Percentiles rank a stretch among this genome's conserved stretches.
These are phyloP conservation scores for Hypoxylon cercidicola DNA, from an alignment of 495 filamentous ascomycete species.

Conservation along the genomic window DNA sequence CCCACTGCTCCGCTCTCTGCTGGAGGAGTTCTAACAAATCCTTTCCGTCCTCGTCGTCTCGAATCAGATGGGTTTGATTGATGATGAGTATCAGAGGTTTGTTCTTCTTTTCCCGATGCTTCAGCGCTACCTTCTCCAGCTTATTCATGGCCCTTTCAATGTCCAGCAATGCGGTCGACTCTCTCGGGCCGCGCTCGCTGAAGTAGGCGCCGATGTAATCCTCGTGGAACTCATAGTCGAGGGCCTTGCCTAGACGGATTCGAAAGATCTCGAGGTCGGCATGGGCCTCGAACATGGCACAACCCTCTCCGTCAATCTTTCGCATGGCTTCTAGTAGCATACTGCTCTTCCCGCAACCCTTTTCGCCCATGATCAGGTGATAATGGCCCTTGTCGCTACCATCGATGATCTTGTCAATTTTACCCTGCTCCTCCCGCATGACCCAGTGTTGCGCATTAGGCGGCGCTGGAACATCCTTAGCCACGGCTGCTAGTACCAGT, in stretches of 20 bases:
- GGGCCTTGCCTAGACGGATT: constrained; percentile 86
- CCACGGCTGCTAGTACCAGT: constrained; percentile 83
- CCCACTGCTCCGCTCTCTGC: constrained; percentile 95
- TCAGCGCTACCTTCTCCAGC: constrained; percentile 90
- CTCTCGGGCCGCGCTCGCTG: constrained; percentile 90
- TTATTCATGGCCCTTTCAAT: constrained; percentile 98
- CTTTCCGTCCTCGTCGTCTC: constrained; percentile 89
- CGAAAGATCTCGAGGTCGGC: constrained; percentile 95
- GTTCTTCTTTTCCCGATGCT: constrained; percentile 64
- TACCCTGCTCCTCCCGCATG: constrained; percentile 77
- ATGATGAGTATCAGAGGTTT: constrained; percentile 87
- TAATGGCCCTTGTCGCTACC: constrained; percentile 81
- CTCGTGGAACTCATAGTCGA: constrained; percentile 90
- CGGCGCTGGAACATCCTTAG: constrained; percentile 60
- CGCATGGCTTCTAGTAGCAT: constrained; percentile 96
- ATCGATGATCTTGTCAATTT: constrained; percentile 80
- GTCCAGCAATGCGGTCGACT: constrained; percentile 88
- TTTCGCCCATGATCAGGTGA: constrained; percentile 93
- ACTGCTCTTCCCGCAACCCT: constrained; percentile 93
- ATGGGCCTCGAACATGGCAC: constrained; percentile 95
- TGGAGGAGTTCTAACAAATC: constrained; percentile 95
- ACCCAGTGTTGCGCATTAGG: constrained; percentile 79
- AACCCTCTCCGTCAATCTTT: constrained; percentile 84
- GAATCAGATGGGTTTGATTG: constrained; percentile 87
- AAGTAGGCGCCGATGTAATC: constrained; percentile 97